These are phyloP conservation scores for Ceratobasidium sp. DNA, from an alignment of 1,284 basidiomycete species.

Conservation along the genomic window DNA sequence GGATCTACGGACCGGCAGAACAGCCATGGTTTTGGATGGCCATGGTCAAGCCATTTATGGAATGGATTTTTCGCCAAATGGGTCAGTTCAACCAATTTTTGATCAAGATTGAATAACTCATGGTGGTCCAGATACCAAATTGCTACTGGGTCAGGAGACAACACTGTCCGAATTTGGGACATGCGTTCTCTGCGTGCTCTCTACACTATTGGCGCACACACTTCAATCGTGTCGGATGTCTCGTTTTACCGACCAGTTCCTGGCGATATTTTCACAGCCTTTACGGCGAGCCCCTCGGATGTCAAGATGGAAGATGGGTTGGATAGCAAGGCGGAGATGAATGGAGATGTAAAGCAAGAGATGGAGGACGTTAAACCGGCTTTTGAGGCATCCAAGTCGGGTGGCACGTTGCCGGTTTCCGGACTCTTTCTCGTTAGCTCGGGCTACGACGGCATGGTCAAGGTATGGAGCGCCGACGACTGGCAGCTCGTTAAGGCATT, in stretches of 20 bases:
- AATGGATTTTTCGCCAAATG: slow-evolving; percentile 94
- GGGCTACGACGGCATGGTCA: slow-evolving; percentile 95
- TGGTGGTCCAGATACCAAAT: slow-evolving; percentile 81
- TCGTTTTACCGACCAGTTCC: slow-evolving; percentile 77
- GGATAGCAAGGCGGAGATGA: slow-evolving; percentile 37
- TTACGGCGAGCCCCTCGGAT: slow-evolving; percentile 51
- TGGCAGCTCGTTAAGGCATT: slow-evolving; percentile 92
- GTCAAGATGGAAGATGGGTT: slow-evolving; percentile 39
- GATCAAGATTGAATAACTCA: neutral
- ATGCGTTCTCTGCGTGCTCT: slow-evolving; percentile 88
- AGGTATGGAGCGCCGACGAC: slow-evolving; percentile 97
- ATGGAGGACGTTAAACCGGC: slow-evolving; percentile 48
- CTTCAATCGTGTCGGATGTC: slow-evolving; percentile 92
- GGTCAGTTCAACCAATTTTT: slow-evolving; percentile 59
- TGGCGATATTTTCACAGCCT: slow-evolving; percentile 38
- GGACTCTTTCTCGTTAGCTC: slow-evolving; percentile 93
- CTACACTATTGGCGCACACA: slow-evolving; percentile 97
- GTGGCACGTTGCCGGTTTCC: slow-evolving; percentile 65
- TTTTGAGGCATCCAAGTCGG: slow-evolving; percentile 33
- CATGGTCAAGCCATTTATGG: slow-evolving; percentile 94
- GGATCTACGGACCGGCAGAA: slow-evolving; percentile 94
- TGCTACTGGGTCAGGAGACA: slow-evolving; percentile 95
- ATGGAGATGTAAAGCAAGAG: slow-evolving; percentile 49
- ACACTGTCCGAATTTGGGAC: slow-evolving; percentile 99
- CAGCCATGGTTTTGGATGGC: slow-evolving; percentile 97